Conservation (phyloP, 495 filamentous ascomycete genomes). For the Annulohypoxylon bovei region DNA sequence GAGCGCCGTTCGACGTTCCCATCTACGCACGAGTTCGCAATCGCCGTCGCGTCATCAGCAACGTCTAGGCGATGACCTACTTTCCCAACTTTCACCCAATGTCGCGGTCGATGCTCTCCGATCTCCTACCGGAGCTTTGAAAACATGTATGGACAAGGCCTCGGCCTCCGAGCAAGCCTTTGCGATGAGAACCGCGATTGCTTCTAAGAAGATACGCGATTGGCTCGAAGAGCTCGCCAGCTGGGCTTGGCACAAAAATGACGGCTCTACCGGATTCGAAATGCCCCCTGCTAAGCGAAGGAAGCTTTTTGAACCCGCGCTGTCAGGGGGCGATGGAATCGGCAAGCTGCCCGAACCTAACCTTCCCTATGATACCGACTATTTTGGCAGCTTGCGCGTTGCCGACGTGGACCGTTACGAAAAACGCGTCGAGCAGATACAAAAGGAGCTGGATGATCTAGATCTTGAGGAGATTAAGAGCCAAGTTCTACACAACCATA, state of each 20-base stretch:
- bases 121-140: conserved; percentile 64
- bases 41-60: conserved; percentile 47
- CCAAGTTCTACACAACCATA: conserved; percentile 84
- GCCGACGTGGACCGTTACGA: conserved; percentile 72
- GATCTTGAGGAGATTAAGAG: conserved; percentile 90
- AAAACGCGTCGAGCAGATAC: conserved; percentile 78
- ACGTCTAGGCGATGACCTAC: conserved; percentile 54
- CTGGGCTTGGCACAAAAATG: conserved; percentile 77
- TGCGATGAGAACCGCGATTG: conserved; percentile 76
- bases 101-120: conserved; percentile 55
- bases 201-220: conserved; percentile 74
- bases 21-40: conserved; percentile 44
- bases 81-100: conserved; percentile 54
- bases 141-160: conserved; percentile 71
- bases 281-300: conserved; percentile 57
- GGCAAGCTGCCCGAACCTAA: conserved; percentile 20
- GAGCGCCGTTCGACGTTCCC: conserved; percentile 38
- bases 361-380: conserved; percentile 51
- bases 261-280: conserved; percentile 65
- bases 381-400: conserved; percentile 75
- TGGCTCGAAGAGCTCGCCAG: conserved; percentile 80
- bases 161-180: conserved; percentile 74
- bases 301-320: conserved; percentile 43
- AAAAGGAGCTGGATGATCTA: conserved; percentile 77
- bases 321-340: neutral